A percentile compares a stretch with the other conserved stretches of the same genome.
phyloP scores from a whole-genome alignment of 1,284 basidiomycete genomes.

The Volvariella volvacea region DNA sequence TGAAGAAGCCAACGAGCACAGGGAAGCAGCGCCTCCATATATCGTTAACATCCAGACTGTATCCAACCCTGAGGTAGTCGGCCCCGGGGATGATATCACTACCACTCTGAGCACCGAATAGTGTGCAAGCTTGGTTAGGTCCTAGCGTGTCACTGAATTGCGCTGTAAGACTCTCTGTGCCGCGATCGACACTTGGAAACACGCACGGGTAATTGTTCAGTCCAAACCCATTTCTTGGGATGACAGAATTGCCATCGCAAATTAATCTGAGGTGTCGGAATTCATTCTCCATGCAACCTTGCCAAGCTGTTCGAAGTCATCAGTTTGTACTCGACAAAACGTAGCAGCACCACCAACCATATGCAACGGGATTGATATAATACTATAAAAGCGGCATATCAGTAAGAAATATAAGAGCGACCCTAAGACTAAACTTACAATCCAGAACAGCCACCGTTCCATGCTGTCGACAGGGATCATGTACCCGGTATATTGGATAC shows the following conservation, averaged over 20 bases:
- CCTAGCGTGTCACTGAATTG: constrained; percentile 38
- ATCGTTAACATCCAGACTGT: constrained; percentile 41
- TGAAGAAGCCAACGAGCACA: constrained; percentile 54
- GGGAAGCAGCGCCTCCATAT: constrained; percentile 58
- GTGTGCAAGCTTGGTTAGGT: constrained; percentile 63
- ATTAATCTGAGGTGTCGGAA: constrained; percentile 67
- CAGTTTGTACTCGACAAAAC: constrained; percentile 4
- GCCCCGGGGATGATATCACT: constrained; percentile 42
- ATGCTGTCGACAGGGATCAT: constrained; percentile 69
- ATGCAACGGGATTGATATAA: constrained; percentile 73
- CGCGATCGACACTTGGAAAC: not conserved
- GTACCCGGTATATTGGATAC: constrained; percentile 61
- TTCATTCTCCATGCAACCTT: constrained; percentile 78
- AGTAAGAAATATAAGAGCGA: constrained; percentile 2
- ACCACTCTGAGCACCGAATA: constrained; percentile 51
- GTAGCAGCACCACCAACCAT: constrained; percentile 39
- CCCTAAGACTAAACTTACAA: constrained; percentile 43
- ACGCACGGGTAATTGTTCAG: constrained; percentile 63
- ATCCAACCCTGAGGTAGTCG: constrained; percentile 55
- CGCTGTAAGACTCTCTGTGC: constrained; percentile 1
- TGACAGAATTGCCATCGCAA: constrained; percentile 64
- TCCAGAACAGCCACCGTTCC: constrained; percentile 89
- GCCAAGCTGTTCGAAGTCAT: constrained; percentile 51
- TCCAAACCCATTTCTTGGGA: constrained; percentile 64
- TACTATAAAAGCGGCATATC: constrained; percentile 34